phyloP scores from a whole-genome alignment of 352 stramenopile species.

The Globisporangium mamillatum region DNA sequence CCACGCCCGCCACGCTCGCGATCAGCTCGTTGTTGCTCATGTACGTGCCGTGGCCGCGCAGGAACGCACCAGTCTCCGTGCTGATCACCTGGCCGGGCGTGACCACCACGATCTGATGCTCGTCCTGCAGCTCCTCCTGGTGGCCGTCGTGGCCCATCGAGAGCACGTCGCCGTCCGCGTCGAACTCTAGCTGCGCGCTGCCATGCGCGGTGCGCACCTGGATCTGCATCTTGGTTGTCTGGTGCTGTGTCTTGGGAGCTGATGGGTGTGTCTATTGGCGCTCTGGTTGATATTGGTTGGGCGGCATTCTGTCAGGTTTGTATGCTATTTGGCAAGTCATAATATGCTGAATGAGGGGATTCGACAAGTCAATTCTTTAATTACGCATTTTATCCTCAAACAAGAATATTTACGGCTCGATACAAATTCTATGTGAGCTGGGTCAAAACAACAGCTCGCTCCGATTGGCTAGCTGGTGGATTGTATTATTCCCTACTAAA shows the following conservation, averaged over 20 bases:
- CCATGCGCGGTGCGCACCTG: constrained; percentile 13
- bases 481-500: too few species aligned
- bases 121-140: constrained; percentile 26
- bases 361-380: too few species aligned
- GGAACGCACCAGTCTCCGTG: constrained; percentile 68
- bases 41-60: constrained; percentile 95
- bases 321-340: not conserved
- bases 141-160: constrained; percentile 7
- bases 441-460: too few species aligned
- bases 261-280: not conserved
- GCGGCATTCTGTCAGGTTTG: not conserved
- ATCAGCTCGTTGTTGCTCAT: constrained; percentile 88
- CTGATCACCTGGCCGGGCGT: constrained; percentile 78
- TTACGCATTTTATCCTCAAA: too few species aligned
- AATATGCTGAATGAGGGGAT: not conserved
- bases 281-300: not conserved
- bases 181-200: not conserved
- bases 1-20: constrained; percentile 91
- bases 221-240: constrained; percentile 18
- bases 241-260: not conserved
- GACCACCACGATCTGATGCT: constrained; percentile 59
- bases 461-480: too few species aligned
- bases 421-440: too few species aligned
- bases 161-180: constrained; percentile 16
- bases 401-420: too few species aligned